A percentile compares a stretch with the other conserved stretches of the same genome.
These are phyloP conservation scores for Syzygium jambos DNA, from an alignment of 345 rosid species.

Conservation along the genomic window DNA sequence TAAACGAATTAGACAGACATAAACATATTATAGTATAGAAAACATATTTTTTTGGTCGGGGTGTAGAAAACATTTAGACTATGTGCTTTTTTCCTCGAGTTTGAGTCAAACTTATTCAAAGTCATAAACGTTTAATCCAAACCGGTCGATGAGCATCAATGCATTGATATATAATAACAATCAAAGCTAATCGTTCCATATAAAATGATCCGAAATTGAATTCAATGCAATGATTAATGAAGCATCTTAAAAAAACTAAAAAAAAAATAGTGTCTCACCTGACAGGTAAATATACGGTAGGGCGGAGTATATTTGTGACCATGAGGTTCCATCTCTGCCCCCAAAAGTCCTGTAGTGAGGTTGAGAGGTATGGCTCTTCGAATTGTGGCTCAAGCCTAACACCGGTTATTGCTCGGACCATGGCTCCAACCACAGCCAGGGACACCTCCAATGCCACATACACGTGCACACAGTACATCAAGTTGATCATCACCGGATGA, in stretches of 20 bases:
- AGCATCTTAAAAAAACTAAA: background rate
- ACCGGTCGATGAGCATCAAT: background rate
- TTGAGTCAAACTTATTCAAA: background rate
- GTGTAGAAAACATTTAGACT: background rate
- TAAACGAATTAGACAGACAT: background rate
- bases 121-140: background rate
- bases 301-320: conserved; percentile 49
- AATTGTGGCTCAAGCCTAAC: conserved; percentile 49
- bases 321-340: conserved; percentile 65
- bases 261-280: background rate
- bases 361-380: conserved; percentile 45
- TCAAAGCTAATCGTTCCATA: background rate
- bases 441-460: conserved; percentile 36
- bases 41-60: no score
- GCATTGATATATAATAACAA: no score
- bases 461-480: conserved; percentile 28
- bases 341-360: conserved; percentile 80
- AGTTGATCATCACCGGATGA: conserved; percentile 18
- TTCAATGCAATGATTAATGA: background rate
- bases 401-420: conserved; percentile 21
- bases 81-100: background rate
- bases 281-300: conserved; percentile 47
- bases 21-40: no score
- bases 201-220: background rate
- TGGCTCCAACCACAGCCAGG: conserved; percentile 22